Conservation (phyloP, 176 grass and related monocot species). For the Triticum aestivum region IWGSC_CS_RefSeq_v2.1 NC_057807.1:510939856-510940355, state of each 20-base stretch:
- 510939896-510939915: constrained; percentile 38
- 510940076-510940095: constrained; percentile 5
- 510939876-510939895: neutral
- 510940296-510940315: neutral
- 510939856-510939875: constrained; percentile 64
- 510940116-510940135: neutral
- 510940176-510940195: neutral
- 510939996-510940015: neutral
- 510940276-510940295: constrained; percentile 1
- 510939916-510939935: neutral
- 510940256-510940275: constrained; percentile 28
- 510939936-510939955: neutral
- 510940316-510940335: too few species aligned
- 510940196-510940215: neutral
- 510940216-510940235: too few species aligned
- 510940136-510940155: neutral
- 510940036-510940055: constrained; percentile 4
- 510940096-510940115: neutral
- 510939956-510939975: neutral
- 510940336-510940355: too few species aligned
- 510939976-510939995: neutral
- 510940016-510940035: neutral
- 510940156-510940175: neutral
- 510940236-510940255: neutral
- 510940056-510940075: constrained; percentile 27